A percentile compares a stretch with the other conserved stretches of the same genome.
These are phyloP conservation scores for Pseudozyma pruni DNA, from an alignment of 1,284 basidiomycete genomes.

Conservation along the genomic window DNA sequence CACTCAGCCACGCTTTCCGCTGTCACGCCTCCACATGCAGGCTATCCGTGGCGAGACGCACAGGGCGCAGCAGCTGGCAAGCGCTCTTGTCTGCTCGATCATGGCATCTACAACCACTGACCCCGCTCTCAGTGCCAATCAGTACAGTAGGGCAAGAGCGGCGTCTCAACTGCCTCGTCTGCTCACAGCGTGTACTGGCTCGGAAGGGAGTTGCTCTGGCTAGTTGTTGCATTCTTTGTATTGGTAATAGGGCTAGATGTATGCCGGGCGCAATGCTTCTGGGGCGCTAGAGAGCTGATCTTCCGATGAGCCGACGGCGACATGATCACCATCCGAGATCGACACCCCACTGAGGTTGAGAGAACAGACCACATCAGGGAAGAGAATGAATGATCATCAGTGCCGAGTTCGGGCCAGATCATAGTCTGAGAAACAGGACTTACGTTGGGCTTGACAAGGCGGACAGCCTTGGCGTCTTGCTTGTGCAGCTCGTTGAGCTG, in stretches of 20 bases:
- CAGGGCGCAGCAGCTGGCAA: neutral
- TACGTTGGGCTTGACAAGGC: conserved; percentile 52
- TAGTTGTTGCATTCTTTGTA: too few species aligned
- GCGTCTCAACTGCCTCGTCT: too few species aligned
- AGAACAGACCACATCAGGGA: neutral
- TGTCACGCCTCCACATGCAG: conserved; percentile 23
- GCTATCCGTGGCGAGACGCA: neutral
- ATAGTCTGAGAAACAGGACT: conserved; percentile 6
- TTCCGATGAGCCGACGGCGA: neutral
- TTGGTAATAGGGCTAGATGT: too few species aligned
- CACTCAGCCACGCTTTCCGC: neutral
- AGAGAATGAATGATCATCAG: conserved; percentile 3
- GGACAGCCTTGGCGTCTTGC: conserved; percentile 47
- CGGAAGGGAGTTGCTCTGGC: too few species aligned
- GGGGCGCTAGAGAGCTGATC: neutral
- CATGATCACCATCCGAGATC: conserved; percentile 33
- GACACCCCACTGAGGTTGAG: conserved; percentile 52
- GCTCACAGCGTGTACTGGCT: too few species aligned
- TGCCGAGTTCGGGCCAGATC: neutral
- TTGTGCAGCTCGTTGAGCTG: conserved; percentile 54
- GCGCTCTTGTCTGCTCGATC: neutral
- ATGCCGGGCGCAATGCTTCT: too few species aligned
- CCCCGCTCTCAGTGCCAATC: too few species aligned
- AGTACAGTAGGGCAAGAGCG: too few species aligned
- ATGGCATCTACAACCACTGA: too few species aligned